Conservation (phyloP, 169 alveolate genomes). For the Plasmodium coatneyi region DNA sequence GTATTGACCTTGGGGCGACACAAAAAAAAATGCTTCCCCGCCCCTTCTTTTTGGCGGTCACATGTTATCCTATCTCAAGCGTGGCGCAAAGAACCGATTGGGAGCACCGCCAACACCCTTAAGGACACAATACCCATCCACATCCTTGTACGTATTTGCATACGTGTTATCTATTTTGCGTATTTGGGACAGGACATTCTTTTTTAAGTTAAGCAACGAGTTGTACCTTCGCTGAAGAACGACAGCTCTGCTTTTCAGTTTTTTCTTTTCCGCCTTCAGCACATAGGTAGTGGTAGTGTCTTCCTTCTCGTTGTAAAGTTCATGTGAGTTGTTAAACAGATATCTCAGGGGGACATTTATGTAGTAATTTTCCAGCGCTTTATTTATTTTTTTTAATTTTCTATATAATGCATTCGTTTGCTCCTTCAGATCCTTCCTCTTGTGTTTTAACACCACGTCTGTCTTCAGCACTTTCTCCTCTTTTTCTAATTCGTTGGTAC, state of each 20-base stretch:
- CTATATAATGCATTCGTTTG: constrained; percentile 5
- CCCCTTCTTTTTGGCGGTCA: neutral
- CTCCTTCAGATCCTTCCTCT: constrained; percentile 18
- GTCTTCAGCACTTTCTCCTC: constrained; percentile 20
- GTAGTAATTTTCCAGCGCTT: constrained; percentile 11
- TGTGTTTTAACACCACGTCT: constrained; percentile 12
- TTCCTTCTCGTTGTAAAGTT: constrained; percentile 39
- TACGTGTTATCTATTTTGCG: constrained; percentile 32
- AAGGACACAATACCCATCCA: constrained; percentile 45
- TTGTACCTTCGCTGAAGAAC: constrained; percentile 16
- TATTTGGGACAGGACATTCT: constrained; percentile 6
- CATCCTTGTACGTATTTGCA: constrained; percentile 17
- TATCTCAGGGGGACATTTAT: constrained; percentile 51
- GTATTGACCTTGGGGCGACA: neutral
- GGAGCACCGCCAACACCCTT: constrained; percentile 8
- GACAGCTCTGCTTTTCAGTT: constrained; percentile 30
- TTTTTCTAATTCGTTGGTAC: constrained; percentile 1
- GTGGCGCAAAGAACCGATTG: constrained; percentile 46
- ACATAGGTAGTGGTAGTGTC: neutral
- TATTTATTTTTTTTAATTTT: constrained; percentile 37
- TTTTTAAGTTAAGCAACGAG: constrained; percentile 15
- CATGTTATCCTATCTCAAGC: constrained; percentile 7
- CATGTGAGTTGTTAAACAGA: constrained; percentile 64
- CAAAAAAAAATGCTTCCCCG: neutral
- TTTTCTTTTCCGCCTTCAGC: constrained; percentile 54